Base-by-base conservation (phyloP, 768 basidiomycete genomes). In the Calocybe cyanea region DNA sequence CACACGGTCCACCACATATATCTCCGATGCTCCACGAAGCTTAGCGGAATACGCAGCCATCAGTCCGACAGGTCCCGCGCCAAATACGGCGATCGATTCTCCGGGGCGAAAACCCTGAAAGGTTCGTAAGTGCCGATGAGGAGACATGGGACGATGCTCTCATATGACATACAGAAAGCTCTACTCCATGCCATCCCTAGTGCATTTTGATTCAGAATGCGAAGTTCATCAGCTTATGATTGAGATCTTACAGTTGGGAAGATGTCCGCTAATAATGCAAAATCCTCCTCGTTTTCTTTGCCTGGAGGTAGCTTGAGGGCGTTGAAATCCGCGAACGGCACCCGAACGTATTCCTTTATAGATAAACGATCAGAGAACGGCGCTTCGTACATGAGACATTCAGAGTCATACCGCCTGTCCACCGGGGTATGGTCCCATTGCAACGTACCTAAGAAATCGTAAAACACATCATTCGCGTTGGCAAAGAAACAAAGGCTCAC, bases 31-130 rank as follows among this genome's bases (percentile, higher is more conserved):
- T 25, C 78, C 78, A 21, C 76, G 72, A 1, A 79, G 57, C 5
- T 67, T 53, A 1, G 77, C 77, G 30, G 76, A 77, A 53, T 80
- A 79, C 0, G 76, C 77, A 1, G 77, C 77, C 77, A 80, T 80
- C 28, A 80, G 69, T 1, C 78, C 77, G 11, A 76, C 73, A 8
- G 73, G 75, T 7, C 73, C 77, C 7, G 73, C 77, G 14, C 77
- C 77, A 46, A 77, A 79, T 15, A 80, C 72, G 2, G 63, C 76
- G 37, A 80, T 48, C 10, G 71, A 75, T 58, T 80, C 77, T 19
- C 77, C 77, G 2, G 76, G 70, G 34, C 62, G 68, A 60, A 76
- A 78, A 0, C 75, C 73, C 66, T 71, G 46, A 15, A 11, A 19
- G 21, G 11, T 32, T 19, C 9, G 38, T 24, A 39, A 28, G 24